These are phyloP conservation scores for Syncephalis fuscata DNA, from an alignment of 371 early-diverging fungal genomes.

Conservation along the genomic window DNA sequence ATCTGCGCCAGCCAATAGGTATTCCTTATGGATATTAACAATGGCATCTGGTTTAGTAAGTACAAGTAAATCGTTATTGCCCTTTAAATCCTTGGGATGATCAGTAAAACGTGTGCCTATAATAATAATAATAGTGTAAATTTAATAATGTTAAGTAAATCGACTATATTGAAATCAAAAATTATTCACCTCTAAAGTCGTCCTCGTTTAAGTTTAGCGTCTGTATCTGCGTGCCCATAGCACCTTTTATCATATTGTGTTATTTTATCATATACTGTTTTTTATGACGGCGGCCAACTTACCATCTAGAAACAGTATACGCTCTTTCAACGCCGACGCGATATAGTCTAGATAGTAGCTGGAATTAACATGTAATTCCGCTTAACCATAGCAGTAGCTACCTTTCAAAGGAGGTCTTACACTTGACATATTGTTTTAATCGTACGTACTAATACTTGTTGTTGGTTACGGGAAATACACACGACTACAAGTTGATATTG, in stretches of 20 bases:
- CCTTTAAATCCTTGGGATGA: constrained; percentile 70
- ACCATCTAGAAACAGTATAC: constrained; percentile 79
- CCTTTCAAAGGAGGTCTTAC: too few relatives aligned
- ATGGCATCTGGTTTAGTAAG: constrained; percentile 79
- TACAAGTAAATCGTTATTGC: constrained; percentile 87
- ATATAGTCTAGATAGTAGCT: constrained; percentile 28
- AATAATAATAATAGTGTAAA: not conserved
- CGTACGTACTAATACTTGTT: too few relatives aligned
- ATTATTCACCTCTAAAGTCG: constrained; percentile 49
- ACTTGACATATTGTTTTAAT: too few relatives aligned
- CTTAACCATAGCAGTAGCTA: too few relatives aligned
- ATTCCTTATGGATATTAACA: constrained; percentile 67
- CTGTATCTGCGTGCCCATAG: constrained; percentile 92
- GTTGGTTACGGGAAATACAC: too few relatives aligned
- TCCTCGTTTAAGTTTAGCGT: constrained; percentile 60
- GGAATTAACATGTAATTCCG: not conserved
- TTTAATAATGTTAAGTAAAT: not conserved
- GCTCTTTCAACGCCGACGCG: constrained; percentile 46
- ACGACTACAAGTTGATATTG: too few relatives aligned
- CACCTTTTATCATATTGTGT: constrained; percentile 24
- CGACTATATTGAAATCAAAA: not conserved
- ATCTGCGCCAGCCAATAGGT: constrained; percentile 82
- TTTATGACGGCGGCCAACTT: not conserved
- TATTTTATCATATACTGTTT: not conserved
- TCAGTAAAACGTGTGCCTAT: constrained; percentile 58